These are phyloP conservation scores for Spergularia bocconei DNA, from an alignment of 148 eudicot genomes.

Conservation along the genomic window DNA sequence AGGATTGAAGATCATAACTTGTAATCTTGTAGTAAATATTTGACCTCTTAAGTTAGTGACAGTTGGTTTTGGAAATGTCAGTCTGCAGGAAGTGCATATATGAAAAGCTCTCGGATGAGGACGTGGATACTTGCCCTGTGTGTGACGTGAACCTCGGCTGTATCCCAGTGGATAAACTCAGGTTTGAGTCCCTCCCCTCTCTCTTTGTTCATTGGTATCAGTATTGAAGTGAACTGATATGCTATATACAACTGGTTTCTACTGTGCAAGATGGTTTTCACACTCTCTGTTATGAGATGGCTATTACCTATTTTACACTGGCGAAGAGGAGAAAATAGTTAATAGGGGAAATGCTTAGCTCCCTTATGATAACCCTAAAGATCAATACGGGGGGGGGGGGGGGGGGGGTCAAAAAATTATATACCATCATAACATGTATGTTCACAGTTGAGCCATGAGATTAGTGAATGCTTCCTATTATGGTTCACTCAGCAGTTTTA, in stretches of 20 bases:
- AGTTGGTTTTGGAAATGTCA: conserved; percentile 28
- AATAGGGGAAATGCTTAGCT: too few species aligned
- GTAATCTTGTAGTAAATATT: neutral
- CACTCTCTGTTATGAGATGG: neutral
- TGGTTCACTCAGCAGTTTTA: neutral
- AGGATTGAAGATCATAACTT: neutral
- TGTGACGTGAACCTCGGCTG: conserved; percentile 75
- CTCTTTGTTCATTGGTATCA: conserved; percentile 10
- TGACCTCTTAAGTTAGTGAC: neutral
- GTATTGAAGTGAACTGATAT: conserved; percentile 1
- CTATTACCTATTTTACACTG: neutral
- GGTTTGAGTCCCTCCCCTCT: conserved; percentile 30
- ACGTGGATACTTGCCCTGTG: conserved; percentile 71
- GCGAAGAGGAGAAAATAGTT: too few species aligned
- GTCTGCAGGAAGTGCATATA: conserved; percentile 93
- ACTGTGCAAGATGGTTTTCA: neutral
- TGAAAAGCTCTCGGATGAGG: conserved; percentile 74
- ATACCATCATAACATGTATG: too few species aligned
- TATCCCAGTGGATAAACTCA: conserved; percentile 78
- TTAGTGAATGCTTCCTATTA: neutral
- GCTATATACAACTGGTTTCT: neutral
- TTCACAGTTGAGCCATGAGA: neutral
- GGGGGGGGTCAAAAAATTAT: too few species aligned
- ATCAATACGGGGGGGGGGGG: too few species aligned
- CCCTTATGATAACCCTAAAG: too few species aligned